These are phyloP conservation scores for Fistulifera pelliculosa DNA, from an alignment of 108 stramenopile species.

Conservation along the genomic window DNA sequence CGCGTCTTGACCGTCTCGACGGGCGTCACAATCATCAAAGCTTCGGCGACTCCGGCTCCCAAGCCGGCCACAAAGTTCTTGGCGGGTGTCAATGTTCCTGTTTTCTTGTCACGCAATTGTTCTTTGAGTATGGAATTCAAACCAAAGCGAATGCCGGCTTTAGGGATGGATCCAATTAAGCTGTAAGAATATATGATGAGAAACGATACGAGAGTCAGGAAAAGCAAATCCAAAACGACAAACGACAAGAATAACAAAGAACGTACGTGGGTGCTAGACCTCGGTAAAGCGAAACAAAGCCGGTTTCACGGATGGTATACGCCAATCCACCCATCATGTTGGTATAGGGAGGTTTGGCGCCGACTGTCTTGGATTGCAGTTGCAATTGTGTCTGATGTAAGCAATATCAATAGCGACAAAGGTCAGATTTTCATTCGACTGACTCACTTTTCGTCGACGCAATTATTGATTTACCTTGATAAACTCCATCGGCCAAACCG, in stretches of 20 bases:
- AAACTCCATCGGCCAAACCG: conserved; percentile 96
- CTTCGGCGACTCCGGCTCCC: conserved; percentile 90
- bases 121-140: conserved; percentile 83
- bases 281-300: conserved; percentile 81
- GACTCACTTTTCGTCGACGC: too few species aligned
- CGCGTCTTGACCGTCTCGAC: conserved; percentile 98
- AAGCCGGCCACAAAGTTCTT: conserved; percentile 91
- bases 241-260: too few species aligned
- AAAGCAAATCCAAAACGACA: too few species aligned
- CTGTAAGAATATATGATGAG: too few species aligned
- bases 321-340: conserved; percentile 78
- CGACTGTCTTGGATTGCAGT: conserved; percentile 51
- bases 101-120: conserved; percentile 57
- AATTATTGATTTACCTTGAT: conserved; percentile 43
- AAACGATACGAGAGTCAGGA: too few species aligned
- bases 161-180: conserved; percentile 82
- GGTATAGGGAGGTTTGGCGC: conserved; percentile 60
- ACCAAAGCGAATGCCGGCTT: conserved; percentile 97
- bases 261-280: conserved; percentile 77
- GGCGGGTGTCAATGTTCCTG: conserved; percentile 80
- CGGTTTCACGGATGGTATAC: conserved; percentile 82
- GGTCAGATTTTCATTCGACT: background rate
- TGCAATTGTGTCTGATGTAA: conserved; percentile 59
- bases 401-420: too few species aligned
- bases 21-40: conserved; percentile 90